Percentiles rank a stretch among this genome's conserved stretches.
These are phyloP conservation scores for Pyrenochaeta sp. DNA, from an alignment of 2,329 filamentous ascomycete species.

Conservation along the genomic window DNA sequence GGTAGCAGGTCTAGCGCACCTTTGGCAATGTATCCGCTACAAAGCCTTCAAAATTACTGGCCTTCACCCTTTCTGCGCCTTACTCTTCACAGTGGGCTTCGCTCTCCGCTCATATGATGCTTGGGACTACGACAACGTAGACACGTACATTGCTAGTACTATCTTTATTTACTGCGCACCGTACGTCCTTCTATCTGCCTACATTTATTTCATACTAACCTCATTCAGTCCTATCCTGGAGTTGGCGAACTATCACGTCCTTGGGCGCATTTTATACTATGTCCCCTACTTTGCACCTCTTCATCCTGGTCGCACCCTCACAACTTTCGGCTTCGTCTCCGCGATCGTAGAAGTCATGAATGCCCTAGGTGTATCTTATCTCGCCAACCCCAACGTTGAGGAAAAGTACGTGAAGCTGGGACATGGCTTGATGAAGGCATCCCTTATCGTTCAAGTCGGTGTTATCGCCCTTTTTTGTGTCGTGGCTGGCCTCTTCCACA, in stretches of 20 bases:
- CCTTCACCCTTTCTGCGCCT: conserved; percentile 61
- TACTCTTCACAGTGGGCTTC: conserved; percentile 65
- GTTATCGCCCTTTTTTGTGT: conserved; percentile 57
- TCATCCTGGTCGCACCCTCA: conserved; percentile 65
- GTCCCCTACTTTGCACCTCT: conserved; percentile 65
- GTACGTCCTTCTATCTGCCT: conserved; percentile 15
- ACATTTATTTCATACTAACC: not conserved
- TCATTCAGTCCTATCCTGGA: conserved; percentile 23
- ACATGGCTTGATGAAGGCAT: conserved; percentile 56
- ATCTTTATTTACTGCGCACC: conserved; percentile 47
- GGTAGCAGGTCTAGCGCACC: conserved; percentile 54
- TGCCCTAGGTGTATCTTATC: conserved; percentile 56
- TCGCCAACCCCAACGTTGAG: conserved; percentile 49
- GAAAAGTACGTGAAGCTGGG: conserved; percentile 49
- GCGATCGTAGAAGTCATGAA: conserved; percentile 59
- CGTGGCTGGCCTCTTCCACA: conserved; percentile 56
- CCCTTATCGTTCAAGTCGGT: conserved; percentile 59
- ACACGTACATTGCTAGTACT: conserved; percentile 48
- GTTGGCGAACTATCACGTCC: conserved; percentile 66
- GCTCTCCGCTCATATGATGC: conserved; percentile 61
- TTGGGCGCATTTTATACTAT: conserved; percentile 67
- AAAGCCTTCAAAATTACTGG: conserved; percentile 63
- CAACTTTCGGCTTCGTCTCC: conserved; percentile 63
- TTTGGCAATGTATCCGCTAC: conserved; percentile 64
- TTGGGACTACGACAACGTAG: conserved; percentile 56